Evolutionary conservation across 75 land plant genomes (phyloP).

Genomic region (Pinus albicaulis): DNA sequence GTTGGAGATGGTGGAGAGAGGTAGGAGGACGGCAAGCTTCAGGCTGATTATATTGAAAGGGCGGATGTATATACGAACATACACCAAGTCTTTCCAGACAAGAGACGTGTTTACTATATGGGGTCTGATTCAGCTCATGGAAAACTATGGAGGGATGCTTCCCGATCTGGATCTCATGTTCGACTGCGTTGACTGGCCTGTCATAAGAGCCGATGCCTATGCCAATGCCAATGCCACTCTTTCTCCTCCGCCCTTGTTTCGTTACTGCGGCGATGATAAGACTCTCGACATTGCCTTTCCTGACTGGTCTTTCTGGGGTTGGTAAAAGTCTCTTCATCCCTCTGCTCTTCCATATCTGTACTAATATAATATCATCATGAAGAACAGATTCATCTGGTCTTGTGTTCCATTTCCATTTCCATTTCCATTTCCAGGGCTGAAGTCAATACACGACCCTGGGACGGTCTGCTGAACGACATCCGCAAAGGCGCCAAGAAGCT

Average conservation of each 20-base stretch:
- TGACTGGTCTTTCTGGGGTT: conserved; percentile 90
- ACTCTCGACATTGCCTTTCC: conserved; percentile 71
- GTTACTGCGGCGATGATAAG: conserved; percentile 46
- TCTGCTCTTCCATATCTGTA: neutral
- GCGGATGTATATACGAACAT: conserved; percentile 40
- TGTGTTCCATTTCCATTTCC: conserved; percentile 12
- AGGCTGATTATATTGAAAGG: conserved; percentile 42
- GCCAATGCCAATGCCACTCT: neutral
- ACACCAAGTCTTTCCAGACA: conserved; percentile 41
- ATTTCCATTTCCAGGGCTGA: conserved; percentile 62
- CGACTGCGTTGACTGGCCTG: conserved; percentile 62
- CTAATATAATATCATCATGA: neutral
- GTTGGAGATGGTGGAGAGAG: conserved; percentile 37
- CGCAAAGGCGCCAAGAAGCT: conserved; percentile 30
- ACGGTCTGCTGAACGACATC: conserved; percentile 25
- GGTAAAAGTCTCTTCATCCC: conserved; percentile 38
- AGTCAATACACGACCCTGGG: conserved; percentile 70
- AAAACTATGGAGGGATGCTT: conserved; percentile 50
- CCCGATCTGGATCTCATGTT: conserved; percentile 80
- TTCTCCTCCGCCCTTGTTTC: conserved; percentile 60
- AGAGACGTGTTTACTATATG: conserved; percentile 55
- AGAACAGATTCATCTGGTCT: neutral
- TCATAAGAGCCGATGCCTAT: conserved; percentile 13
- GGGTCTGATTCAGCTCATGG: conserved; percentile 66
- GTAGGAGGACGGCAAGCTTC: conserved; percentile 25